phyloP scores from a whole-genome alignment of 257 asterid species.

The Fraxinus quadrangulata region DNA sequence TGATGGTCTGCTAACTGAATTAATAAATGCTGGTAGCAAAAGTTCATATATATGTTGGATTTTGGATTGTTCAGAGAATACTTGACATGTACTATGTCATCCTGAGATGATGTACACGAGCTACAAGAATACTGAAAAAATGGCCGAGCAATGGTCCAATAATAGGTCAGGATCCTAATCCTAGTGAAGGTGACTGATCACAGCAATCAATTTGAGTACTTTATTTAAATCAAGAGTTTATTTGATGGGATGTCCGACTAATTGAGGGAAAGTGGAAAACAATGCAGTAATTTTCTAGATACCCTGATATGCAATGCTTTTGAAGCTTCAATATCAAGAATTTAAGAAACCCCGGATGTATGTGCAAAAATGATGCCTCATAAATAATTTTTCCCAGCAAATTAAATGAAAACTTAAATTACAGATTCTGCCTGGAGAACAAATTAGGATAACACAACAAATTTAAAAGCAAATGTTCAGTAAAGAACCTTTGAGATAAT shows the following conservation, averaged over 20 bases:
- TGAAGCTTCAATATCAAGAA: not conserved
- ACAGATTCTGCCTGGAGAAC: not conserved
- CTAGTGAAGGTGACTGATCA: not conserved
- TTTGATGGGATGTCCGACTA: not conserved
- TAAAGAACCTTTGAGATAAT: not conserved
- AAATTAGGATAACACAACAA: not conserved
- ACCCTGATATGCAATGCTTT: not conserved
- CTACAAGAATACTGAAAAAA: not conserved
- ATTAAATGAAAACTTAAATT: not conserved
- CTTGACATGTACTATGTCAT: not conserved
- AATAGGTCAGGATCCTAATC: not conserved
- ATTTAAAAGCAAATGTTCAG: not conserved
- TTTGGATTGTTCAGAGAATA: not conserved
- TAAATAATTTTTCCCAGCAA: not conserved
- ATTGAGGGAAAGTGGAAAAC: not conserved
- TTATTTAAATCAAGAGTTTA: too few species aligned
- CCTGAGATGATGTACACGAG: not conserved
- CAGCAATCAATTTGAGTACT: not conserved
- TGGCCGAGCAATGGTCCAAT: not conserved
- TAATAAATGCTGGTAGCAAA: not conserved
- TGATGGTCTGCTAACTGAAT: not conserved
- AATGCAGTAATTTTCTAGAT: not conserved
- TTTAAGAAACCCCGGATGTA: not conserved
- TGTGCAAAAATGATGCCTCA: not conserved
- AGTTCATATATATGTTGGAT: not conserved